Conservation (phyloP, 768 basidiomycete genomes). For the Rossbeevera mucosa region DNA sequence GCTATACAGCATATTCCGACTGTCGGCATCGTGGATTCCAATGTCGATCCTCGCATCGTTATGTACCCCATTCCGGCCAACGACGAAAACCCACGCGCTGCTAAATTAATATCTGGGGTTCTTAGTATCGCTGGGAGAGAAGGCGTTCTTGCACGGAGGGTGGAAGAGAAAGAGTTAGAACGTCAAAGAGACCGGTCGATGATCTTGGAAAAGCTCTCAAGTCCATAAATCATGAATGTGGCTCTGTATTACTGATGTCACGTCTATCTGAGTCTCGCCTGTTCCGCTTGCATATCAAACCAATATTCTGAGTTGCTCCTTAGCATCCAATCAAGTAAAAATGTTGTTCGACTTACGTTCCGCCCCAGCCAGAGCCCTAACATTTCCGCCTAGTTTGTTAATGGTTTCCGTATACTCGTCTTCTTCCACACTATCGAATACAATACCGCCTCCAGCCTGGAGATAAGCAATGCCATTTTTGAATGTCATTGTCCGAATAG, state of each 20-base stretch:
- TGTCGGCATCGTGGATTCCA: slow-evolving; percentile 90
- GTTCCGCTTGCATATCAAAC: slow-evolving; percentile 57
- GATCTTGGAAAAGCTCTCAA: slow-evolving; percentile 24
- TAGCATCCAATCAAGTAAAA: slow-evolving; percentile 11
- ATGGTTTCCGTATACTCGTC: slow-evolving; percentile 97
- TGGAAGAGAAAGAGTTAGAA: slow-evolving; percentile 23
- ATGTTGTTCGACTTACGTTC: slow-evolving; percentile 60
- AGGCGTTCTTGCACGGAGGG: slow-evolving; percentile 48
- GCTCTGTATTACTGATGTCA: slow-evolving; percentile 3
- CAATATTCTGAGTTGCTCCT: slow-evolving; percentile 53
- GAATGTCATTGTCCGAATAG: slow-evolving; percentile 96
- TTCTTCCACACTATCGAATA: slow-evolving; percentile 93
- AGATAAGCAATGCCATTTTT: slow-evolving; percentile 89
- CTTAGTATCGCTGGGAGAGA: slow-evolving; percentile 85
- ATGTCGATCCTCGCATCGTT: slow-evolving; percentile 91
- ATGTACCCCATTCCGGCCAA: slow-evolving; percentile 99
- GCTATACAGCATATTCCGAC: slow-evolving; percentile 88
- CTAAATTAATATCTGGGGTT: slow-evolving; percentile 86
- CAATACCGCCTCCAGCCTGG: slow-evolving; percentile 96
- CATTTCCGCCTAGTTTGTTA: slow-evolving; percentile 88
- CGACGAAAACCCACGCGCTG: slow-evolving; percentile 87
- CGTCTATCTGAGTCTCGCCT: slow-evolving; percentile 27
- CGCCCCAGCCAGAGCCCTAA: slow-evolving; percentile 77
- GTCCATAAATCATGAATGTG: slow-evolving; percentile 18
- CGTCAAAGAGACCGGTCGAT: slow-evolving; percentile 24